Base-by-base conservation (phyloP, 306 rosid species). In the Fagus crenata region DNA sequence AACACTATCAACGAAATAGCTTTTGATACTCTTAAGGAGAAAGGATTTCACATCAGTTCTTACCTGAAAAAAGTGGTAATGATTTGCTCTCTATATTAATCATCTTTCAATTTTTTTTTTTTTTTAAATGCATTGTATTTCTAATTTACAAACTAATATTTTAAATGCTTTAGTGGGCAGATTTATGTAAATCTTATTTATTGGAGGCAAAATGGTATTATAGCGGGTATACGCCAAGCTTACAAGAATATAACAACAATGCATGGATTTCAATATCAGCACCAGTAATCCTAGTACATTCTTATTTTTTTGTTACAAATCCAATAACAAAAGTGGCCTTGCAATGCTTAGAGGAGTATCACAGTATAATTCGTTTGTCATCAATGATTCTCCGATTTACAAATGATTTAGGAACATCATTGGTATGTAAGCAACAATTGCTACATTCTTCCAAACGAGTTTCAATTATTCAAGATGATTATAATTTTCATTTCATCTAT, bases 151-250 rank as follows among this genome's bases (percentile, higher is more conserved):
- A 42, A 42, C 49, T 11, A 42, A 42, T n/a, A 58, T 0, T 49
- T 2, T n/a, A 32, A 54, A 55, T 75, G 53, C 36, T 72, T 42
- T 39, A 78, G 85, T 78, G 85, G 88, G 42, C 3, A 32, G 85
- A 73, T 58, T 36, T 68, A 12, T 84, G 87, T 35, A 77, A 77
- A 69, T 0, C 82, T 37, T 68, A n/a, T n/a, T 28, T 80, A 14
- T 1, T 1, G 18, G 80, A 84, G 40, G 84, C 82, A 28, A 69
- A 53, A 17, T 84, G 87, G 87, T 77, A 77, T 5, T 14, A 72
- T 18, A 77, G 6, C 3, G 75, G 71, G 15, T 69, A 80, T 2
- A 69, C 32, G 1, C 85, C 82, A 53, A 84, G 71, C 22, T 22
- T 84, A 0, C 2, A 84, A 69, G 80, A 80, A 33, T 84, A 77